Evolutionary conservation across 2,329 filamentous ascomycete genomes (phyloP).

Genomic region (Emmonsiellopsis sp.): DNA sequence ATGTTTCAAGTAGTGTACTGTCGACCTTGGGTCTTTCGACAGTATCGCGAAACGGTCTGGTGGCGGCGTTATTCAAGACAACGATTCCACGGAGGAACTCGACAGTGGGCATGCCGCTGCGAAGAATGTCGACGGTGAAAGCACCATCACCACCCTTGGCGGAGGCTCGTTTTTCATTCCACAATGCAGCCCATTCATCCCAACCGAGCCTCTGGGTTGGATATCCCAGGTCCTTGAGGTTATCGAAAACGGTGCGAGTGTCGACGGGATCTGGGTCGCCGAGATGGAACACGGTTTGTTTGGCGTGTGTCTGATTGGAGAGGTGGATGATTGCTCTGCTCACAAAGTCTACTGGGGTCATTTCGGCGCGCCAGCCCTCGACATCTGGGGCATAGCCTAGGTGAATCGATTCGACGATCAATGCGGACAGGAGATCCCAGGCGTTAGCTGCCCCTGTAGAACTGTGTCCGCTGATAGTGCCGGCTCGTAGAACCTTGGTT

Average conservation of each 20-base stretch:
- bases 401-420: constrained; percentile 68
- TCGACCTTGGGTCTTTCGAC: constrained; percentile 63
- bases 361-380: constrained; percentile 68
- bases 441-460: constrained; percentile 65
- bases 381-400: constrained; percentile 63
- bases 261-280: constrained; percentile 63
- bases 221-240: constrained; percentile 60
- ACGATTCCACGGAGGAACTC: constrained; percentile 63
- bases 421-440: constrained; percentile 66
- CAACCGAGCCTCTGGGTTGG: constrained; percentile 57
- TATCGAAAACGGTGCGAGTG: constrained; percentile 56
- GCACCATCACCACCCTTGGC: constrained; percentile 59
- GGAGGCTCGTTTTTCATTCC: constrained; percentile 60
- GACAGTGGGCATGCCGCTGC: constrained; percentile 69
- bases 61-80: constrained; percentile 62
- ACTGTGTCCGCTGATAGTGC: constrained; percentile 73
- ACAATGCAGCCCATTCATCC: constrained; percentile 65
- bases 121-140: constrained; percentile 70
- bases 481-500: constrained; percentile 61
- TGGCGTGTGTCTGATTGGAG: constrained; percentile 49
- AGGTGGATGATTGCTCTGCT: constrained; percentile 65
- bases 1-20: constrained; percentile 61
- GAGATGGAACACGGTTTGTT: constrained; percentile 62
- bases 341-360: constrained; percentile 78
- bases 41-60: constrained; percentile 46